These are phyloP conservation scores for Achaetomium macrosporum DNA, from an alignment of 2,329 filamentous ascomycete genomes.

Conservation along the genomic window DNA sequence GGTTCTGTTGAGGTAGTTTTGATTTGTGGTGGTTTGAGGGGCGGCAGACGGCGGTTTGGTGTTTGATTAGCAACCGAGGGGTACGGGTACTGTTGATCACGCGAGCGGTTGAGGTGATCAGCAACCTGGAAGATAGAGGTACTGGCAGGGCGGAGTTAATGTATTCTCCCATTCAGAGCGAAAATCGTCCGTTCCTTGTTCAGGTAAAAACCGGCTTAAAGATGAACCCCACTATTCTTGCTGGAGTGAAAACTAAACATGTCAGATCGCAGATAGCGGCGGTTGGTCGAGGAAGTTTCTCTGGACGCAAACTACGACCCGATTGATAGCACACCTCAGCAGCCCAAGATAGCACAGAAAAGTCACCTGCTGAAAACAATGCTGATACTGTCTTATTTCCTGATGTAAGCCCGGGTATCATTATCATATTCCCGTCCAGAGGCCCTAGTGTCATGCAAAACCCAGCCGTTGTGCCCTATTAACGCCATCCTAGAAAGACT, in stretches of 20 bases:
- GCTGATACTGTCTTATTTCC: background rate
- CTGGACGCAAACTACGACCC: too few relatives aligned
- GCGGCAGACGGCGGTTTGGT: background rate
- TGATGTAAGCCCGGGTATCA: constrained; percentile 11
- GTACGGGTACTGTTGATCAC: too few relatives aligned
- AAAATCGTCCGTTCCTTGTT: background rate
- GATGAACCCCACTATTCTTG: background rate
- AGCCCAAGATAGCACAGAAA: background rate
- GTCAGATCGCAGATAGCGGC: too few relatives aligned
- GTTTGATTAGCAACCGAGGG: background rate
- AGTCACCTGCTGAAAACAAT: background rate
- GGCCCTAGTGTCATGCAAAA: constrained; percentile 5
- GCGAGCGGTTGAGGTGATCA: too few relatives aligned
- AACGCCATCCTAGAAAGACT: constrained; percentile 4
- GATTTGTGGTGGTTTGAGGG: background rate
- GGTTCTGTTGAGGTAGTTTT: background rate
- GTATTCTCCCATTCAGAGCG: background rate
- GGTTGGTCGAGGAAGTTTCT: too few relatives aligned
- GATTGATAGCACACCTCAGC: too few relatives aligned
- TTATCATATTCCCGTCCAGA: background rate
- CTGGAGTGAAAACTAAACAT: background rate
- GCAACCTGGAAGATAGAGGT: too few relatives aligned
- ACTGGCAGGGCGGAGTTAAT: too few relatives aligned
- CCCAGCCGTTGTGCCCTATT: background rate
- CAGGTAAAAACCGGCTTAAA: background rate